Base-by-base conservation (phyloP, 2,329 filamentous ascomycete genomes). In the Tolypocladium guangdongense region DNA sequence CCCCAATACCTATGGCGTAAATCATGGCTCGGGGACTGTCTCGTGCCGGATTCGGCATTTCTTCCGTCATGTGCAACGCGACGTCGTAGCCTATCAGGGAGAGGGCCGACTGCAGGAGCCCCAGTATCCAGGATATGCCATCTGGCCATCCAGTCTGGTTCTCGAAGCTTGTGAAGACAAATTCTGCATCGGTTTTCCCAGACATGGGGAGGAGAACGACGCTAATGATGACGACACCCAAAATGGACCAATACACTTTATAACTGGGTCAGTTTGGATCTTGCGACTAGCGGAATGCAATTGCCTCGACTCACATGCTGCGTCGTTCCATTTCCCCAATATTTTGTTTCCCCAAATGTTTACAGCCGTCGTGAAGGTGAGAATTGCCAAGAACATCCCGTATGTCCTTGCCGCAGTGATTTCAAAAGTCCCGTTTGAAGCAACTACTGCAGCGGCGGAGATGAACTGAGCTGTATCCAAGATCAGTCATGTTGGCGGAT, bases 101-200 rank as follows among this genome's bases (percentile, higher is more conserved):
- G 0, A 69, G 52, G 0, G 66, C 64, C 0, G 63, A 69, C 59
- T 73, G 74, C 1, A 77, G 61, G 2, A 77, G 63, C 0, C 74
- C 74, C 1, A 77, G 60, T 16, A 76, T 68, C 74, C 74, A 78
- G 0, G 74, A 65, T 18, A 76, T 62, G 1, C 74, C 75, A 49
- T 75, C 70, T 1, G 68, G 63, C 74, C 74, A 77, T 2, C 72
- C 72, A 2, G 70, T 73, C 36, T 68, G 66, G 57, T 78, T 77
- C n/a, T 61, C 59, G 51, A 75, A 76, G 14, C 70, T 63, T 7
- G 68, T 62, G 54, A 76, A 77, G 12, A 76, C 73, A 55, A 69
- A 75, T 16, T 61, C 57, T 8, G 71, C 69, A 36, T 66, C 62
- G 8, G 71, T 73, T 48, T 78, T 74, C 37, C 59, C 52, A 3